These are phyloP conservation scores for Strobilomyces confusus DNA, from an alignment of 768 basidiomycete genomes.

Conservation along the genomic window DNA sequence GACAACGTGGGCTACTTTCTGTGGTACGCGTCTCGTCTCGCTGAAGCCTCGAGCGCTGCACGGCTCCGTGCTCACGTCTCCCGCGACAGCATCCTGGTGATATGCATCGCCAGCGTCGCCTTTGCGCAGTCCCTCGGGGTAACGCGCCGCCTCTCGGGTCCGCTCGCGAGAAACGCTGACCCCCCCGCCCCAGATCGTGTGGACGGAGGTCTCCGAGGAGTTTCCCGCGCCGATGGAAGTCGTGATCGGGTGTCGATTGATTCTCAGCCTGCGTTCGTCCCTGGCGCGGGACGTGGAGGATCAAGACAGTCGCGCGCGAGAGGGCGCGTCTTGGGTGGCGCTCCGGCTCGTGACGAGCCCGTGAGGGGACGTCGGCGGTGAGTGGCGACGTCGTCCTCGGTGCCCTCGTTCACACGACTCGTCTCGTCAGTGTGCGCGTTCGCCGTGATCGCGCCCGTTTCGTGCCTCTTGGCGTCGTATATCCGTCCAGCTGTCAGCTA, in stretches of 20 bases:
- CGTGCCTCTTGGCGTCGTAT: too few relatives aligned
- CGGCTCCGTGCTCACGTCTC: background rate
- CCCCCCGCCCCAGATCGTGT: background rate
- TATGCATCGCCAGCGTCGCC: background rate
- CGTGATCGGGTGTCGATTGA: conserved; percentile 1
- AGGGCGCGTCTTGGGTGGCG: background rate
- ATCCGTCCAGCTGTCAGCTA: too few relatives aligned
- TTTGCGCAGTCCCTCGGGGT: conserved; percentile 6
- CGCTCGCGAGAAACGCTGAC: background rate
- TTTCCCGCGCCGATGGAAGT: conserved; percentile 1
- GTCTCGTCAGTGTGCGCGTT: background rate
- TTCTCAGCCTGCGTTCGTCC: conserved; percentile 5
- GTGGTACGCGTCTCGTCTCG: conserved; percentile 3
- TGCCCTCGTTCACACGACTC: background rate
- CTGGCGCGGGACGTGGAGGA: background rate
- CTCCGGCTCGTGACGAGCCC: background rate
- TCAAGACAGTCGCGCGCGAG: background rate
- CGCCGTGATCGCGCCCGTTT: background rate
- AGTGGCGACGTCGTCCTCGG: background rate
- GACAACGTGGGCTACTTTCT: conserved; percentile 16
- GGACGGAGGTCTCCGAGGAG: conserved; percentile 6
- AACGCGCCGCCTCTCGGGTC: background rate
- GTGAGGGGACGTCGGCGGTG: background rate
- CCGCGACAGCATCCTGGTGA: conserved; percentile 9
- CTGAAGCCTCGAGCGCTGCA: too few relatives aligned